These are phyloP conservation scores for button mushroom (Agaricus bisporus) DNA, from an alignment of 768 basidiomycete species.

Conservation along the genomic window DNA sequence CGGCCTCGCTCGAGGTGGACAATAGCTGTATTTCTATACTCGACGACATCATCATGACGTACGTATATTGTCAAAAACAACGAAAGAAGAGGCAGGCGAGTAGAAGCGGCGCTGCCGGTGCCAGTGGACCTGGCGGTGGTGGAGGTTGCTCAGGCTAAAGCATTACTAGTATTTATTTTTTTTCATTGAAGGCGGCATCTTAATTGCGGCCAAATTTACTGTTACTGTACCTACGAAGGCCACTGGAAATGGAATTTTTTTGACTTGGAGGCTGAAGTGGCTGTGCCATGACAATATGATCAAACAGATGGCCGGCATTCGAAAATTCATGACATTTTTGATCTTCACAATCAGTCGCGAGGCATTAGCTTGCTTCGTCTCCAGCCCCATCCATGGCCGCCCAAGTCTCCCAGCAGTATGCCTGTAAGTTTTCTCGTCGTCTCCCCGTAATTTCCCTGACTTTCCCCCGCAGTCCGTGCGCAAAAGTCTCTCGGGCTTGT, in stretches of 20 bases:
- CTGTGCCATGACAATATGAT: slow-evolving; percentile 1
- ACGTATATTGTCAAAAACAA: slow-evolving; percentile 24
- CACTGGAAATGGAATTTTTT: no score
- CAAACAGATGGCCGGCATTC: slow-evolving; percentile 1
- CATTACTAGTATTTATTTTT: neutral
- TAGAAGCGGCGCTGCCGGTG: neutral
- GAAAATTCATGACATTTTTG: slow-evolving; percentile 2
- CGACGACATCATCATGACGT: slow-evolving; percentile 25
- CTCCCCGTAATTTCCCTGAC: slow-evolving; percentile 10
- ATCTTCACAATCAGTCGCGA: slow-evolving; percentile 27
- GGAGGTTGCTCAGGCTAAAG: no score
- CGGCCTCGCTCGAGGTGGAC: slow-evolving; percentile 21
- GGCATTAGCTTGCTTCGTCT: slow-evolving; percentile 81
- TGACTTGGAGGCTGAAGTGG: neutral
- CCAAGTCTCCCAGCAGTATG: slow-evolving; percentile 75
- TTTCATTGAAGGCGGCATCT: neutral
- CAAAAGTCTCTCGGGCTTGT: slow-evolving; percentile 91
- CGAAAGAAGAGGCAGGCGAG: slow-evolving; percentile 17
- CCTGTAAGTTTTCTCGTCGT: slow-evolving; percentile 50
- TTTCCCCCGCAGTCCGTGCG: slow-evolving; percentile 63
- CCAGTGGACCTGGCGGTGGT: neutral
- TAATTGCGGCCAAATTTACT: no score
- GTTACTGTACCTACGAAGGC: no score
- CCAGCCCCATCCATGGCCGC: slow-evolving; percentile 54
- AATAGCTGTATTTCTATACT: slow-evolving; percentile 19